phyloP scores from a whole-genome alignment of 129 eudicot genomes.

The Arctium lappa region DNA sequence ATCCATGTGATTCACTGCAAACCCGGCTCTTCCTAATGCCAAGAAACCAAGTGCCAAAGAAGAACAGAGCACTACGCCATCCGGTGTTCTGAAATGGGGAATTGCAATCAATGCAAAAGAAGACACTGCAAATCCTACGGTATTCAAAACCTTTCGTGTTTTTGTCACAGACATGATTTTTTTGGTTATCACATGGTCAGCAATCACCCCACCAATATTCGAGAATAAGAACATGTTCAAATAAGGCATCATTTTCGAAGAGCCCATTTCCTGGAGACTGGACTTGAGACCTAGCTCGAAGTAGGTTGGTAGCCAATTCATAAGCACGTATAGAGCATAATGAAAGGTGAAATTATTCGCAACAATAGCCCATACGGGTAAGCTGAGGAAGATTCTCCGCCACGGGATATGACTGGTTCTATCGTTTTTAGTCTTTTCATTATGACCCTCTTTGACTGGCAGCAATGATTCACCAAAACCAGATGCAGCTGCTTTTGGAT shows the following conservation, averaged over 20 bases:
- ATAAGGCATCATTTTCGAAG: slow-evolving; percentile 96
- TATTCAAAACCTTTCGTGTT: slow-evolving; percentile 73
- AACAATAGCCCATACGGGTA: slow-evolving; percentile 96
- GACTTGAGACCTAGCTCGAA: slow-evolving; percentile 74
- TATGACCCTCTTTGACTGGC: slow-evolving; percentile 50
- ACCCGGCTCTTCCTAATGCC: slow-evolving; percentile 93
- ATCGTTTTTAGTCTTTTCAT: slow-evolving; percentile 47
- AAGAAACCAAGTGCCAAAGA: slow-evolving; percentile 84
- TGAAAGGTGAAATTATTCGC: slow-evolving; percentile 92
- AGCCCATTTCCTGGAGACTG: slow-evolving; percentile 94
- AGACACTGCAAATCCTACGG: slow-evolving; percentile 72
- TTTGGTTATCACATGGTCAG: slow-evolving; percentile 78
- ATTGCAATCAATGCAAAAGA: slow-evolving; percentile 75
- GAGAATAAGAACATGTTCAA: slow-evolving; percentile 90
- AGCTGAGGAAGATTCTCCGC: slow-evolving; percentile 58
- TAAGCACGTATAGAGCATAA: slow-evolving; percentile 86
- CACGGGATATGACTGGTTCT: slow-evolving; percentile 63
- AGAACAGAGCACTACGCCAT: slow-evolving; percentile 78
- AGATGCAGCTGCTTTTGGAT: slow-evolving; percentile 88
- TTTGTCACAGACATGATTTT: slow-evolving; percentile 65
- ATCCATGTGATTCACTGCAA: slow-evolving; percentile 96
- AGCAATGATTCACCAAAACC: slow-evolving; percentile 77
- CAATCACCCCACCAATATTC: slow-evolving; percentile 85
- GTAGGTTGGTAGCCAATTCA: slow-evolving; percentile 97
- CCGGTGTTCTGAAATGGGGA: slow-evolving; percentile 70